These are phyloP conservation scores for Areca catechu DNA, from an alignment of 176 grass and related monocot genomes.

Conservation along the genomic window DNA sequence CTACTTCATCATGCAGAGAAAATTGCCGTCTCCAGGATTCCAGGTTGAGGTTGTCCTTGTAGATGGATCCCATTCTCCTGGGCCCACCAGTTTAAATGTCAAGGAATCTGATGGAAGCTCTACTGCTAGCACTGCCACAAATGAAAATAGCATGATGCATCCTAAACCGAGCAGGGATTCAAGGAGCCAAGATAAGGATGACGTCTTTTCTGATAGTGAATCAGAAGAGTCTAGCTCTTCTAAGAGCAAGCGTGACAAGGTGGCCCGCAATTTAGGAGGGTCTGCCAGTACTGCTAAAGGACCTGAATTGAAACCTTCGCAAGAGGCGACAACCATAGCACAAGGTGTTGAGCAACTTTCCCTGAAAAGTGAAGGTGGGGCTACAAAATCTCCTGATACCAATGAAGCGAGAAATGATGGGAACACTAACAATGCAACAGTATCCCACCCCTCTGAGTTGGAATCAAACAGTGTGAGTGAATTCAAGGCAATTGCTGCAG, in stretches of 20 bases:
- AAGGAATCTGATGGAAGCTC: constrained; percentile 29
- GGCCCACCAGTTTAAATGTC: constrained; percentile 20
- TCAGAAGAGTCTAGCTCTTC: constrained; percentile 51
- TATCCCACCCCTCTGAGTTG: constrained; percentile 5
- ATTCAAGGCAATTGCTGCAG: constrained; percentile 91
- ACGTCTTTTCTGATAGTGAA: constrained; percentile 77
- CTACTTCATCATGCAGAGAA: constrained; percentile 57
- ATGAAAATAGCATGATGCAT: constrained; percentile 29
- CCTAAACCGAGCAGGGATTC: constrained; percentile 34
- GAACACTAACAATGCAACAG: constrained; percentile 25
- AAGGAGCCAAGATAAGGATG: constrained; percentile 62
- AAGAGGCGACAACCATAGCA: constrained; percentile 25
- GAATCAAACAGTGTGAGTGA: constrained; percentile 67
- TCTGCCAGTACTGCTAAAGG: constrained; percentile 30
- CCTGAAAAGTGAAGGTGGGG: constrained; percentile 34
- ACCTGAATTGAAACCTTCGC: constrained; percentile 30
- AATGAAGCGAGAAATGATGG: constrained; percentile 31
- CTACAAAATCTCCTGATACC: constrained; percentile 29
- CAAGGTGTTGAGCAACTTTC: constrained; percentile 42
- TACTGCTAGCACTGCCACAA: constrained; percentile 14
- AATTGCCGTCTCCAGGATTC: constrained; percentile 85
- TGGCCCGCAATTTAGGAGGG: constrained; percentile 10
- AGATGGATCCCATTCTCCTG: constrained; percentile 46
- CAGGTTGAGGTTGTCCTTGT: constrained; percentile 81
- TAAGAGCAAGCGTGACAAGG: constrained; percentile 36